Conservation (phyloP, 2,329 filamentous ascomycete genomes). For the Cladophialophora bantiana region DNA sequence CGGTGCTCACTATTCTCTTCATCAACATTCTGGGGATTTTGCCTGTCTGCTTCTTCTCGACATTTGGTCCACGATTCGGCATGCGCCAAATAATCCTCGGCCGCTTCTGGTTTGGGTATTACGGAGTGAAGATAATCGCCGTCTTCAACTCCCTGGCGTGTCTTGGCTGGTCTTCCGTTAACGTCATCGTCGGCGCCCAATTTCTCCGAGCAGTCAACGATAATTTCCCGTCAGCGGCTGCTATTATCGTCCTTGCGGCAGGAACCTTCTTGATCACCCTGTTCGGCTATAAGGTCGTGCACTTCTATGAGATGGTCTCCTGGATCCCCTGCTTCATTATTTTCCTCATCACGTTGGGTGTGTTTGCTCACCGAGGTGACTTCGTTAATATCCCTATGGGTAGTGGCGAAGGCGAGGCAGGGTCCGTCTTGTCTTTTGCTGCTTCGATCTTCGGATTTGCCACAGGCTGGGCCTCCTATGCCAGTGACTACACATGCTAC, state of each 20-base stretch:
- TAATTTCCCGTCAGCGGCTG: slow-evolving; percentile 71
- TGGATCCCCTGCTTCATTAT: slow-evolving; percentile 77
- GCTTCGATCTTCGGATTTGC: slow-evolving; percentile 72
- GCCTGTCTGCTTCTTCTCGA: slow-evolving; percentile 78
- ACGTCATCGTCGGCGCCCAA: slow-evolving; percentile 80
- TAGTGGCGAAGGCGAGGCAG: slow-evolving; percentile 65
- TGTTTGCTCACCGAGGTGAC: slow-evolving; percentile 70
- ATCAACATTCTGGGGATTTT: slow-evolving; percentile 76
- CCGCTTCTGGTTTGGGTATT: slow-evolving; percentile 77
- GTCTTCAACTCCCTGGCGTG: slow-evolving; percentile 50
- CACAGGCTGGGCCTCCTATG: slow-evolving; percentile 76
- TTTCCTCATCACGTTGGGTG: slow-evolving; percentile 73
- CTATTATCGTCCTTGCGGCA: slow-evolving; percentile 75
- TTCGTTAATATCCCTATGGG: slow-evolving; percentile 69
- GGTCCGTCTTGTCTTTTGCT: slow-evolving; percentile 69
- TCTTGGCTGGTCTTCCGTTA: slow-evolving; percentile 77
- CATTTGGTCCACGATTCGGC: slow-evolving; percentile 76
- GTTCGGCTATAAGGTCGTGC: slow-evolving; percentile 78
- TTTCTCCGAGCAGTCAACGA: slow-evolving; percentile 76
- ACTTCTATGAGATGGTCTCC: slow-evolving; percentile 76
- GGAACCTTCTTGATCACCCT: slow-evolving; percentile 73
- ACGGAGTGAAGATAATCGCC: slow-evolving; percentile 66
- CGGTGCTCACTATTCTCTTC: slow-evolving; percentile 74
- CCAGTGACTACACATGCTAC: slow-evolving; percentile 82
- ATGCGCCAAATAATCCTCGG: slow-evolving; percentile 82